These are phyloP conservation scores for Apiotrichum domesticum DNA, from an alignment of 1,284 basidiomycete genomes.

Conservation along the genomic window DNA sequence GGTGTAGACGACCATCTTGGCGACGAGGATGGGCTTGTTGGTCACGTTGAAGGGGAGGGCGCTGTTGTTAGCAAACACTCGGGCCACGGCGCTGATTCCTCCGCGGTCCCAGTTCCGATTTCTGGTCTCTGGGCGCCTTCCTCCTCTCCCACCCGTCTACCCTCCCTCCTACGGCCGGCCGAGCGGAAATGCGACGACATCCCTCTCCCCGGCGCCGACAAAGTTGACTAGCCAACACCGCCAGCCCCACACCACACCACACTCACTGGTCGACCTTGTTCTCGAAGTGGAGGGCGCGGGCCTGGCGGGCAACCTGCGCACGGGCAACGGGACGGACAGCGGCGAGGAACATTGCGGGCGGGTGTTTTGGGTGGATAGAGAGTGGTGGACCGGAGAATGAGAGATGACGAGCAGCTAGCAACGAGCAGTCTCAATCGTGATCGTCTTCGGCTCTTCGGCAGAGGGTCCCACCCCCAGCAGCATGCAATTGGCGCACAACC, in stretches of 20 bases:
- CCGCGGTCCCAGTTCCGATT: too few species aligned
- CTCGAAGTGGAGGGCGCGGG: slow-evolving; percentile 16
- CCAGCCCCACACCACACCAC: background rate
- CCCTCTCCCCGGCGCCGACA: background rate
- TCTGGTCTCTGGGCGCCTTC: too few species aligned
- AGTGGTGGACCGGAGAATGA: slow-evolving; percentile 3
- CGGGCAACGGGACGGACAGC: slow-evolving; percentile 8
- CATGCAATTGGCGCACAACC: too few species aligned
- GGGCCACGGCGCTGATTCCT: too few species aligned
- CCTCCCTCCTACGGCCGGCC: too few species aligned
- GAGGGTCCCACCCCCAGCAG: too few species aligned
- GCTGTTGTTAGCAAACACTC: slow-evolving; percentile 16
- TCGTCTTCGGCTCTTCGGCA: too few species aligned
- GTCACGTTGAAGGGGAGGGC: slow-evolving; percentile 36
- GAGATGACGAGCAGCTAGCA: slow-evolving; percentile 1
- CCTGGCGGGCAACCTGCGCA: slow-evolving; percentile 10
- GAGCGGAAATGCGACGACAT: background rate
- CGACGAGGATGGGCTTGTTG: slow-evolving; percentile 35
- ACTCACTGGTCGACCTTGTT: slow-evolving; percentile 19
- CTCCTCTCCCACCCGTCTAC: too few species aligned
- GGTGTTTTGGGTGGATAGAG: background rate
- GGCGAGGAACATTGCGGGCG: slow-evolving; percentile 14
- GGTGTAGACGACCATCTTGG: slow-evolving; percentile 32
- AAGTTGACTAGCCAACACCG: too few species aligned
- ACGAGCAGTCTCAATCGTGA: too few species aligned